Conservation (phyloP, 163 green algal species). For the Scenedesmus sp. region DNA sequence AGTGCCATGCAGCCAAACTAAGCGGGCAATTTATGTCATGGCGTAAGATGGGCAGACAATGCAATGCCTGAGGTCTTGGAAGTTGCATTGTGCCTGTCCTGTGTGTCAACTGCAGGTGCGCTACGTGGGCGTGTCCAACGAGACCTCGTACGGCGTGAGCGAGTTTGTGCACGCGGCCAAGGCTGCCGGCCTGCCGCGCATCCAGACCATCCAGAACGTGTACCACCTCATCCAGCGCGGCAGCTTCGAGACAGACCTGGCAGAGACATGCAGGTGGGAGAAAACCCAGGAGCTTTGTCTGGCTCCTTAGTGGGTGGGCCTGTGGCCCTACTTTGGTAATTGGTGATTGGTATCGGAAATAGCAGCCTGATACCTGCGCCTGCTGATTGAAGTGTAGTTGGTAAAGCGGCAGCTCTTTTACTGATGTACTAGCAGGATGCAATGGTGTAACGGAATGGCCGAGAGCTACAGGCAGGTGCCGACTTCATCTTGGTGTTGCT, state of each 20-base stretch:
- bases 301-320: too few species aligned
- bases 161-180: conserved; percentile 68
- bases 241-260: conserved; percentile 82
- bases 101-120: conserved; percentile 56
- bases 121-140: conserved; percentile 85
- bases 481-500: too few species aligned
- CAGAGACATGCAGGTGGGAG: conserved; percentile 73
- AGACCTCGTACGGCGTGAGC: conserved; percentile 85
- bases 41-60: too few species aligned
- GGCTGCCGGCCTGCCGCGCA: conserved; percentile 59
- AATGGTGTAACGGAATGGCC: too few species aligned
- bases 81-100: neutral
- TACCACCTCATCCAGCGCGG: conserved; percentile 59
- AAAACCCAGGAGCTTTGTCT: too few species aligned
- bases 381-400: neutral
- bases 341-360: too few species aligned
- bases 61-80: too few species aligned
- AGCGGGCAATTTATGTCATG: too few species aligned
- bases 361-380: neutral
- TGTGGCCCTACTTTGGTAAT: too few species aligned
- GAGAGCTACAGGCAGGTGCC: too few species aligned
- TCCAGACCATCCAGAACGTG: conserved; percentile 73
- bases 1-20: too few species aligned
- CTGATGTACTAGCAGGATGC: neutral
- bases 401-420: neutral